Evolutionary conservation across 805 yeast genomes (phyloP), one percentile per base, ranked within the genome.

Genomic region (Pichia gijzeniarum): DNA sequence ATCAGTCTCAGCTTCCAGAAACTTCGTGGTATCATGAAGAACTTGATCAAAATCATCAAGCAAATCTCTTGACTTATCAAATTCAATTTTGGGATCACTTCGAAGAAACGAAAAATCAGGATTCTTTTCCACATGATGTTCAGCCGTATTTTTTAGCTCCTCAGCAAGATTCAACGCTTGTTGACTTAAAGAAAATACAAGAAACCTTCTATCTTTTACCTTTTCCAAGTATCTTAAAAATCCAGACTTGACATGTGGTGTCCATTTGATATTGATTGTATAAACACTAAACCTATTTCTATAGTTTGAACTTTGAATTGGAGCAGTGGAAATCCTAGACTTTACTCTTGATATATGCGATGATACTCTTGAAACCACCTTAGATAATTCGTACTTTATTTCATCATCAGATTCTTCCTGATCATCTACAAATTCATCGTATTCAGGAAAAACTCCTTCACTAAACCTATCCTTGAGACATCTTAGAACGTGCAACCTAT

Each of bases 251-350:
- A 81, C 72, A 6, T 67, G 60, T 48, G 85, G 80, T 58, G 85
- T 82, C 96, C 96, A 89, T 52, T 78, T 80, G 53, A 88, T 60
- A 53, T 80, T 76, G 61, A 87, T 72, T 49, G 83, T 80, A 57
- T 88, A 93, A 31, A 89, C 68, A 50, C 83, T 79, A 59, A 83
- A 89, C 42, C 91, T 68, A 57, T 91, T 89, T 49, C 74, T 48
- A 39, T 52, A 63, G 8, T 59, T 53, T 1, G 64, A 60, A 2
- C 52, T 22, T 21, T 48, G 49, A 68, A 63, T 73, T 73, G 57
- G 55, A 5, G 49, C 50, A 6, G 52, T 48, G 5, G 61, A 53
- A 7, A 51, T 40, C 25, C 43, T 50, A 8, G 54, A 49, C 13
- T 50, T 53, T 3, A 37, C 33, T 22, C 48, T 49, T 2, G 62